phyloP scores from a whole-genome alignment of 805 yeast species.

The Yarrowia sp. region DNA sequence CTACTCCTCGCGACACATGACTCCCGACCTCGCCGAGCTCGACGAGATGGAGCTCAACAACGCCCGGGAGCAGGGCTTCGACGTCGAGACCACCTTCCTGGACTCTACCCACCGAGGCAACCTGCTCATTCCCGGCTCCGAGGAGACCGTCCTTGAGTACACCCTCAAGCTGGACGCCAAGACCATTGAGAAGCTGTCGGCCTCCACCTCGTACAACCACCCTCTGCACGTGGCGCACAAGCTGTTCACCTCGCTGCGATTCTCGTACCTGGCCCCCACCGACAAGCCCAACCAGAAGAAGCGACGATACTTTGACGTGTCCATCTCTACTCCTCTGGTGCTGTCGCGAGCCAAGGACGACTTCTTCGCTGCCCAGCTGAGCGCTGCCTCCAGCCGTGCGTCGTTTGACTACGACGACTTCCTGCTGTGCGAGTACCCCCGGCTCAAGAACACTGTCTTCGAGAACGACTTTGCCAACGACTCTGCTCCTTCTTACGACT shows the following conservation, averaged over 20 bases:
- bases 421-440: slow-evolving; percentile 25
- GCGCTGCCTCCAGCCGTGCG: background rate
- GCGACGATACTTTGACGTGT: slow-evolving; percentile 28
- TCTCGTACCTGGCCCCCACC: slow-evolving; percentile 27
- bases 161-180: background rate
- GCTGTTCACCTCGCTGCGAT: slow-evolving; percentile 14
- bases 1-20: slow-evolving; percentile 2
- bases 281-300: slow-evolving; percentile 5
- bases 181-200: slow-evolving; percentile 1
- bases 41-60: slow-evolving; percentile 18
- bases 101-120: slow-evolving; percentile 12
- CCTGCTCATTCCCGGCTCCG: slow-evolving; percentile 16
- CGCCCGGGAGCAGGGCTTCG: slow-evolving; percentile 15
- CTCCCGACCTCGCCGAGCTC: slow-evolving; percentile 7
- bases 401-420: slow-evolving; percentile 11
- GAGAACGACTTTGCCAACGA: slow-evolving; percentile 24
- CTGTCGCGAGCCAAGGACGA: slow-evolving; percentile 19
- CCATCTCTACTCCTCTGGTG: slow-evolving; percentile 24
- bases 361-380: background rate
- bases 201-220: slow-evolving; percentile 6
- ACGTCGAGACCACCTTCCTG: slow-evolving; percentile 13
- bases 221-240: slow-evolving; percentile 16
- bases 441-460: slow-evolving; percentile 17
- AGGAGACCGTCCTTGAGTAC: slow-evolving; percentile 18
- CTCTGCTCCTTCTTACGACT: slow-evolving; percentile 24